Base-by-base conservation (phyloP, 257 asterid genomes). In the Thymus quinquecostatus region DNA sequence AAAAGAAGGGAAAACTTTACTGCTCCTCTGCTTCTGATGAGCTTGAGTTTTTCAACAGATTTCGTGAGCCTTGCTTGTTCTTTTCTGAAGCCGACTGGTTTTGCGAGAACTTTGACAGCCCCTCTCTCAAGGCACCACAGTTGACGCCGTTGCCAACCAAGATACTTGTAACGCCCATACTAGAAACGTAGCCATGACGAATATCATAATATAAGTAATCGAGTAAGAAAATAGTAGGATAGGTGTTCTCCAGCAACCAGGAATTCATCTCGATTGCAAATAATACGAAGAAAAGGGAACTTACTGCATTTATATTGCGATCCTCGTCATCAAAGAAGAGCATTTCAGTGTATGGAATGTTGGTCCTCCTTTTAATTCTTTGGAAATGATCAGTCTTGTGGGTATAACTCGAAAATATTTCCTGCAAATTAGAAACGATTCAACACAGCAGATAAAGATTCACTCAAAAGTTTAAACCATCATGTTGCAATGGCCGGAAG, bases 341-440 rank as follows among this genome's bases (percentile, higher is more conserved):
- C 97, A 92, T 92, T 71, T 83, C 88, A 44, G 82, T 82, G 77
- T 82, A 92, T 27, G 96, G 90, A 64, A 88, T 75, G 27, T 81
- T 73, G 28, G 97, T 92, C 67, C 75, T 90, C 75, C 84, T 64
- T 53, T 82, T 69, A 60, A 92, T 88, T 73, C 76, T 84, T 78
- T 88, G 91, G 47, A 92, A 92, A 80, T 92, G 97, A 11, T 90
- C 97, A 1, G 95, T 92, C 88, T 92, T 92, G 83, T 92, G 97
- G 44, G 88, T 86, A 89, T 92, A 78, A 68, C 97, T 88, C 62
- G 96, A 90, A 79, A 84, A 90, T 72, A 92, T 90, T 81, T 92
- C 98, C 98, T 92, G 89, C 70, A 77, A 69, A 58, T 58, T 66
- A 59, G 41, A 79, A 64, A 58, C 60, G 51, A 51, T 4, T 67